Base-by-base conservation (phyloP, 164 flowering plant genomes). In the Tetracentron sinense region DNA sequence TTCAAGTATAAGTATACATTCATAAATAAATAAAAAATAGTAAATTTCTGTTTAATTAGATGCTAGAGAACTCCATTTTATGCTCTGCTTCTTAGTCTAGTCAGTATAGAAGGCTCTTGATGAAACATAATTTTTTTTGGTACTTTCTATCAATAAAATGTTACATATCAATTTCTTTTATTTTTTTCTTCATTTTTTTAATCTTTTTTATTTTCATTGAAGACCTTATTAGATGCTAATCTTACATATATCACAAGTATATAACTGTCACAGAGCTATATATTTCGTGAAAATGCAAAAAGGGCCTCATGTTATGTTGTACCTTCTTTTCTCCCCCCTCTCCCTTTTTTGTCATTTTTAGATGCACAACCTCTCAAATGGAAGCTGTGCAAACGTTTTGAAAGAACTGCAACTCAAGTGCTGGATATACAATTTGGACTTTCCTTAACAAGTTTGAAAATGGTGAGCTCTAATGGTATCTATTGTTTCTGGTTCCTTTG, bases 341-440 rank as follows among this genome's bases (percentile, higher is more conserved):
- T 56, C 10, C 0, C 35, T 22, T 16, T n/a, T 27, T 44, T 63
- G 17, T 28, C 15, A 49, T 52, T 44, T 76, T 0, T 72, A 87
- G 98, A 83, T 64, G 54, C 74, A 17, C 75, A 82, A 42, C 64
- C 74, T 54, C 68, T 77, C 42, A 82, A 77, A 50, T 88, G 97
- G 97, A 85, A 76, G 81, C 69, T 84, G 22, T 84, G 97, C 69
- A 81, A 83, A 48, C 55, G 27, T 61, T 89, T 92, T 76, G 77
- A 78, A 31, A 75, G 69, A 58, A 78, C 33, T 62, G 62, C 79
- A 46, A 31, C 69, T 35, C 71, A 61, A 54, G 88, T 74, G 28
- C 75, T 89, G 28, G 99, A 89, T 75, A 67, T 84, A 42, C 87
- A 84, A 57, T 91, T 91, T 81, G 97, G 93, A 31, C 66, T 74